Evolutionary conservation across 768 basidiomycete species (phyloP), one percentile per base, ranked within the genome.

Genomic region (Rhizopogon sp.): DNA sequence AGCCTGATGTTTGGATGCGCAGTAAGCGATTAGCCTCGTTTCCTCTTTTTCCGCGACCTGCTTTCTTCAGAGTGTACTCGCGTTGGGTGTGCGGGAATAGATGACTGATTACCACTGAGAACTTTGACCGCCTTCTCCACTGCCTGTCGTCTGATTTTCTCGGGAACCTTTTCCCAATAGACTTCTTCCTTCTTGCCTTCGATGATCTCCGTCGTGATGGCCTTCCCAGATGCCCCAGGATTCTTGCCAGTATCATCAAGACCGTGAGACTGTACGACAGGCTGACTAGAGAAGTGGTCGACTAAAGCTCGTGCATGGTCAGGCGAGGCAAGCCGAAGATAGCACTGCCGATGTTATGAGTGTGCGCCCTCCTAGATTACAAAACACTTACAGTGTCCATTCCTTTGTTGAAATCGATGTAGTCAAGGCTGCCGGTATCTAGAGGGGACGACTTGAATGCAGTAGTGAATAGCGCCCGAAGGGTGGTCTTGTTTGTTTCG

Each of bases 111-210:
- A 28, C 1, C 16, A 6, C 16, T 1, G 1, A 37, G 54, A 6
- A 43, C 55, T 9, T 57, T 50, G 28, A 64, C 8, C 5, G 76
- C 77, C 63, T 74, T 80, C 42, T 75, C 74, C 40, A 88, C 79
- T 0, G 90, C 88, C 59, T 81, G 77, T 46, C 71, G 66, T 14
- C 83, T 74, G 25, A 90, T 76, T 64, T 87, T 90, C 62, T 85
- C 82, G 0, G 90, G 90, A 0, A 92, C 83, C 56, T 85, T 85
- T 53, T 83, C 79, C 90, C 90, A 92, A 61, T 92, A 92, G 39
- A 92, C 52, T 55, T 78, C 80, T 60, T 90, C 90, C 55, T 77
- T 74, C 65, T 71, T 81, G 3, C 87, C 90, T 3, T 68, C 63
- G 0, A 92, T 81, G 14, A 83, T 43, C 62, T 90, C 89, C 42